Evolutionary conservation across 2,329 filamentous ascomycete genomes (phyloP).

Genomic region (Cordyceps javanica): DNA sequence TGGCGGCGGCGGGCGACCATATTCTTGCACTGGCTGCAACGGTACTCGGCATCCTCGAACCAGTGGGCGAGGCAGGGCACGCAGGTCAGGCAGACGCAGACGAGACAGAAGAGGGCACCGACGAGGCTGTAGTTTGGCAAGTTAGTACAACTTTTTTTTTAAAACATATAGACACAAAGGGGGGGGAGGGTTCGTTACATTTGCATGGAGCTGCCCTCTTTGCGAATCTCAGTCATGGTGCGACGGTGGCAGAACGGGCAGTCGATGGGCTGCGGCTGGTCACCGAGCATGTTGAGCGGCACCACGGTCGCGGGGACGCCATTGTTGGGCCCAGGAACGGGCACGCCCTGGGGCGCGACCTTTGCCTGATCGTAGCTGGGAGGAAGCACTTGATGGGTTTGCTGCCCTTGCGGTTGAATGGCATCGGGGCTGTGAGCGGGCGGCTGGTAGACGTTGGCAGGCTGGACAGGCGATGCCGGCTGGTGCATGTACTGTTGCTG

Average conservation of each 20-base stretch:
- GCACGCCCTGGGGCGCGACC: background rate
- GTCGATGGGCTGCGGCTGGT: constrained; percentile 23
- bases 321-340: background rate
- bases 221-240: constrained; percentile 18
- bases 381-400: constrained; percentile 6
- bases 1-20: constrained; percentile 21
- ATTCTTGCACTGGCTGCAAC: constrained; percentile 24
- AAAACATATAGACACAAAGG: background rate
- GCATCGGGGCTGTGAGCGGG: constrained; percentile 1
- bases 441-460: constrained; percentile 8
- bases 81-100: constrained; percentile 27
- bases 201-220: constrained; percentile 23
- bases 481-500: constrained; percentile 8
- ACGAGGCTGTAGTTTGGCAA: constrained; percentile 17
- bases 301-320: constrained; percentile 10
- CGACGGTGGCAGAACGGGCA: constrained; percentile 25
- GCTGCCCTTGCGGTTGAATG: constrained; percentile 1
- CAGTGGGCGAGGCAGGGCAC: constrained; percentile 26
- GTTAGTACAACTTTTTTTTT: background rate
- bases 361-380: constrained; percentile 12
- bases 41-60: constrained; percentile 27
- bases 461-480: background rate
- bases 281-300: constrained; percentile 22
- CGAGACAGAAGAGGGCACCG: constrained; percentile 24
- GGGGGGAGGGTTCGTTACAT: constrained; percentile 16